Base-by-base conservation (phyloP, 2,329 filamentous ascomycete species). In the Fusarium compactum region DNA sequence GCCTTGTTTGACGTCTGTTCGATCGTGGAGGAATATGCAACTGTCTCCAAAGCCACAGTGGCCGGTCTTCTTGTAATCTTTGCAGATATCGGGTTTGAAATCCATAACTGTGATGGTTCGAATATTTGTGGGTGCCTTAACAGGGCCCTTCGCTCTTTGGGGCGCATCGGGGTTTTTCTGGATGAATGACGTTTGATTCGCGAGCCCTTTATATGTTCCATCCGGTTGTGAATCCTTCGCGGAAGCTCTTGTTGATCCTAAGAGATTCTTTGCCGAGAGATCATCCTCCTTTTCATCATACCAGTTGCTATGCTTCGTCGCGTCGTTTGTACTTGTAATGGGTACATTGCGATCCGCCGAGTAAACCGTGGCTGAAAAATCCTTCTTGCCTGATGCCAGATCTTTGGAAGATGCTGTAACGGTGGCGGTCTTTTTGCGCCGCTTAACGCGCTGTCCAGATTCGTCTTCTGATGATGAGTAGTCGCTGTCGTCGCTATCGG, bases 51-150 rank as follows among this genome's bases (percentile, higher is more conserved):
- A 80, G 0, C 78, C 79, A 41, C 78, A 81, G 16, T 70, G 77
- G 0, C 91, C 91, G 0, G 91, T 96, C 75, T 92, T 87, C 73
- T 95, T 95, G 47, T 74, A 76, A 5, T 98, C 96, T 79, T 98
- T 98, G 82, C 96, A 99, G 1, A 97, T 92, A 72, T 98, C 95
- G 0, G 95, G 94, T 0, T 92, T 91, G 78, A 93, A 98, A 78
- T 99, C 96, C 32, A 90, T 97, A 9, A 95, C 87, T 0, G 95
- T 98, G 69, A 97, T 91, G 3, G 92, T 97, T 54, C 96, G 90
- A 59, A 99, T 91, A 76, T 98, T 98, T 2, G 93, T 92, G 0
- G 95, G 87, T 2, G 92, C 92, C 80, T 97, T 97, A 67, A 97
- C 87, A 0, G 96, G 96, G 0, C 96, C 96, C 30, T 97, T 91